These are phyloP conservation scores for Alternaria triticina DNA, from an alignment of 2,329 filamentous ascomycete species.

Conservation along the genomic window DNA sequence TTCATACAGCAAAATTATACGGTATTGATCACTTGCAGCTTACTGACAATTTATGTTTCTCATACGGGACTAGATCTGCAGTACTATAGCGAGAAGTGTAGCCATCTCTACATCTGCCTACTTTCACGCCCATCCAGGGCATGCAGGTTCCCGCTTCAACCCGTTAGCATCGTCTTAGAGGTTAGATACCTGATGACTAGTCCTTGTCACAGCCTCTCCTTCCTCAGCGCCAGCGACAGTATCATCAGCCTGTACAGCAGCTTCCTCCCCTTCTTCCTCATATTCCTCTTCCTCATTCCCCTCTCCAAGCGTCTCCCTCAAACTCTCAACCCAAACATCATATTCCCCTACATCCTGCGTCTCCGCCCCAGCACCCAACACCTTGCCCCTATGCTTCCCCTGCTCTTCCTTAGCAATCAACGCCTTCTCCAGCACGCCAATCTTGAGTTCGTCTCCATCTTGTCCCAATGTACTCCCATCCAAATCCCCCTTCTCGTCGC, in stretches of 20 bases:
- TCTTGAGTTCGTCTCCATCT: conserved; percentile 9
- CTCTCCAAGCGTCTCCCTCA: conserved; percentile 31
- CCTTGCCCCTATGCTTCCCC: conserved; percentile 1
- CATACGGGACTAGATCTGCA: background rate
- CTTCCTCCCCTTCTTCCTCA: background rate
- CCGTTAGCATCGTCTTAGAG: background rate
- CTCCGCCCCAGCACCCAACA: conserved; percentile 19
- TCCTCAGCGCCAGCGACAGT: background rate
- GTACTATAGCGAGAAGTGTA: background rate
- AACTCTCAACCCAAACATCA: conserved; percentile 31
- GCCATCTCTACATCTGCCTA: background rate
- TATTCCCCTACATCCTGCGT: conserved; percentile 13
- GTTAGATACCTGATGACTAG: too few relatives aligned
- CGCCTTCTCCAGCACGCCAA: conserved; percentile 37
- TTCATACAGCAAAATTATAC: background rate
- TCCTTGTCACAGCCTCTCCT: background rate
- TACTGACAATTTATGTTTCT: background rate
- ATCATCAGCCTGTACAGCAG: background rate
- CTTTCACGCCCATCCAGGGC: background rate
- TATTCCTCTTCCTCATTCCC: background rate
- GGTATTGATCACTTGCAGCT: background rate
- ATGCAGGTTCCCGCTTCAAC: background rate
- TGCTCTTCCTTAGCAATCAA: conserved; percentile 29
- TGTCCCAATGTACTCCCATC: background rate
- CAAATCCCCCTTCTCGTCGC: conserved; percentile 7